phyloP scores from a whole-genome alignment of 257 asterid genomes.

The Voacanga thouarsii region DNA sequence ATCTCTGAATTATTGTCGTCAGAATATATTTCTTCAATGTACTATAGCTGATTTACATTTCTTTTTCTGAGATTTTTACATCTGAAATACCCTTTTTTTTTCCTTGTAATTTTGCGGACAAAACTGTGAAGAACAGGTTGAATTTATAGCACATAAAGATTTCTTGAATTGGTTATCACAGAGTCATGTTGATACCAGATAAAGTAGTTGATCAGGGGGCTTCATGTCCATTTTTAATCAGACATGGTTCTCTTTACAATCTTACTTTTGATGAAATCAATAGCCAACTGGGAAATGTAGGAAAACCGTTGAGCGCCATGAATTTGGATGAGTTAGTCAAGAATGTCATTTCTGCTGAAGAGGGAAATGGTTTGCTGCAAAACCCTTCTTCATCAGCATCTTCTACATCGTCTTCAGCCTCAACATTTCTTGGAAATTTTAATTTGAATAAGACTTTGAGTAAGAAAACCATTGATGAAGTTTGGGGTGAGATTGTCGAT shows the following conservation, averaged over 20 bases:
- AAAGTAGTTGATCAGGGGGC: constrained; percentile 15
- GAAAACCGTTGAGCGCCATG: constrained; percentile 3
- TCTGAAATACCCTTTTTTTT: not conserved
- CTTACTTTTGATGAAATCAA: constrained; percentile 19
- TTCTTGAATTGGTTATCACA: not conserved
- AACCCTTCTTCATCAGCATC: constrained; percentile 11
- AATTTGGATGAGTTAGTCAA: constrained; percentile 27
- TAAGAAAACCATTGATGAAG: constrained; percentile 10
- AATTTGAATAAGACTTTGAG: constrained; percentile 4
- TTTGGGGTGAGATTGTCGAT: constrained; percentile 14
- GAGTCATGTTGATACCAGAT: constrained; percentile 21
- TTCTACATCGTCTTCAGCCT: constrained; percentile 15
- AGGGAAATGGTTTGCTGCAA: constrained; percentile 8
- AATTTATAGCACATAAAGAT: not conserved
- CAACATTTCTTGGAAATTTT: constrained; percentile 19
- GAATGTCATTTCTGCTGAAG: constrained; percentile 20
- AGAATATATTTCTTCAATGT: too few species aligned
- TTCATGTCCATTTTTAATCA: constrained; percentile 21
- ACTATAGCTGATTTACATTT: not conserved
- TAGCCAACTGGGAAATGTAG: not conserved
- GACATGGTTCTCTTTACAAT: constrained; percentile 18
- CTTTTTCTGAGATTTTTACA: not conserved
- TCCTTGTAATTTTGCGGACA: not conserved
- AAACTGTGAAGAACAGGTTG: not conserved
- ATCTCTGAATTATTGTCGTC: too few species aligned